A percentile compares a stretch with the other conserved stretches of the same genome.
phyloP scores from a whole-genome alignment of 257 asterid species.

The Knoxia roxburghii region DNA sequence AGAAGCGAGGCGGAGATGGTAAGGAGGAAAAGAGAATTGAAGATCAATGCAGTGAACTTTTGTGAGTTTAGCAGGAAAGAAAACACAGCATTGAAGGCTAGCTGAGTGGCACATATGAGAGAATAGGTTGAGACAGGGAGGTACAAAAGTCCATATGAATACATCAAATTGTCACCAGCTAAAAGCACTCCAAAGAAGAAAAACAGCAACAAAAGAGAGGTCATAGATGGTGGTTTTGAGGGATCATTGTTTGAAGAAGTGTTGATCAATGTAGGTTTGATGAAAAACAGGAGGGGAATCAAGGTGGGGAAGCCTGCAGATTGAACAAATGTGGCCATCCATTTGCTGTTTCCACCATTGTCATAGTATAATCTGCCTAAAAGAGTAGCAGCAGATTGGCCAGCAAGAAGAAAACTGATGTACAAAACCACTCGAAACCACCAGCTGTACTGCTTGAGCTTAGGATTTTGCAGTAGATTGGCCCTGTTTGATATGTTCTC shows the following conservation, averaged over 20 bases:
- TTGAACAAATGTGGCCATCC: constrained; percentile 40
- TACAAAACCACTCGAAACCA: constrained; percentile 28
- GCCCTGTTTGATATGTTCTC: neutral
- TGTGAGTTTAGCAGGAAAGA: constrained; percentile 33
- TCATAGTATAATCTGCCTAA: constrained; percentile 35
- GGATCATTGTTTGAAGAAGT: neutral
- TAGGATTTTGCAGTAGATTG: neutral
- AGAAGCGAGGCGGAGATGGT: constrained; percentile 35
- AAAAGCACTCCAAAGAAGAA: constrained; percentile 27
- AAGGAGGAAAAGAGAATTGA: constrained; percentile 33
- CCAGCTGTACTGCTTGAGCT: constrained; percentile 11
- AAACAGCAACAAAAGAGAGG: constrained; percentile 15
- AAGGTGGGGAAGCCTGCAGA: constrained; percentile 33
- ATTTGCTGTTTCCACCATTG: constrained; percentile 41
- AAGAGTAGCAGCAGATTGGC: constrained; percentile 34
- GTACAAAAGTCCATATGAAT: constrained; percentile 29
- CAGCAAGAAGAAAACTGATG: constrained; percentile 22
- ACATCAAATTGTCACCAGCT: constrained; percentile 35
- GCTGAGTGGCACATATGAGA: constrained; percentile 35
- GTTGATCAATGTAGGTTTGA: neutral
- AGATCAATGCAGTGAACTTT: constrained; percentile 29
- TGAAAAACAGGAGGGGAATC: constrained; percentile 24
- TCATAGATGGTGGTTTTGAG: constrained; percentile 6
- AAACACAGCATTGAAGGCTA: constrained; percentile 34
- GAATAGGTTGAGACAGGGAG: constrained; percentile 42